Evolutionary conservation across 2,329 filamentous ascomycete species (phyloP).

Genomic region (Beauveria scarabaeidicola): DNA sequence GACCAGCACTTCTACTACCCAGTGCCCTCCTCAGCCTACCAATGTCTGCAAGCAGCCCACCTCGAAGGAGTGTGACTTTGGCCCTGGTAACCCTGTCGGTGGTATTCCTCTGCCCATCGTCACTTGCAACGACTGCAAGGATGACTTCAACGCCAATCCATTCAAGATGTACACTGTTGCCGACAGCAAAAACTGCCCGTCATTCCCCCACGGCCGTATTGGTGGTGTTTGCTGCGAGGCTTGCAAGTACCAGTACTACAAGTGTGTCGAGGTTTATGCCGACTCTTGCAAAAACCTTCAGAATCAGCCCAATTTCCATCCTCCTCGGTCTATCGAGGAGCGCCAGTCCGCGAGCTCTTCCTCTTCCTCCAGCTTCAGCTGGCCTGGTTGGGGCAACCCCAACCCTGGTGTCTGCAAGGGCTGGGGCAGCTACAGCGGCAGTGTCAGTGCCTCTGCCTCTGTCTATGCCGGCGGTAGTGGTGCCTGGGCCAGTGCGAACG

Average conservation of each 20-base stretch:
- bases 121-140: constrained; percentile 43
- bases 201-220: constrained; percentile 31
- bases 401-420: constrained; percentile 6
- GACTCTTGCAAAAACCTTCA: constrained; percentile 34
- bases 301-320: constrained; percentile 19
- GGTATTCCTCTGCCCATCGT: constrained; percentile 43
- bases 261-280: constrained; percentile 41
- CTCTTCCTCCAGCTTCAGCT: constrained; percentile 6
- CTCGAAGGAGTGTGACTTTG: constrained; percentile 55
- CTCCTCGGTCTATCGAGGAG: constrained; percentile 4
- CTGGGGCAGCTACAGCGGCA: constrained; percentile 9
- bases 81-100: constrained; percentile 50
- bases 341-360: neutral
- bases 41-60: constrained; percentile 46
- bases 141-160: constrained; percentile 32
- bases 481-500: constrained; percentile 7
- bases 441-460: constrained; percentile 2
- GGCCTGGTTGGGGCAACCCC: neutral
- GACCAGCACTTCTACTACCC: constrained; percentile 19
- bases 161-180: constrained; percentile 45
- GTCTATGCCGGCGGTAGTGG: constrained; percentile 1
- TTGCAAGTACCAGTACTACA: constrained; percentile 43
- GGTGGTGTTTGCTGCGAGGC: constrained; percentile 40
- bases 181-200: constrained; percentile 34
- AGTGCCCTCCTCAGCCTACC: constrained; percentile 37